phyloP scores from a whole-genome alignment of 768 basidiomycete species.

The Suillus fuscotomentosus region DNA sequence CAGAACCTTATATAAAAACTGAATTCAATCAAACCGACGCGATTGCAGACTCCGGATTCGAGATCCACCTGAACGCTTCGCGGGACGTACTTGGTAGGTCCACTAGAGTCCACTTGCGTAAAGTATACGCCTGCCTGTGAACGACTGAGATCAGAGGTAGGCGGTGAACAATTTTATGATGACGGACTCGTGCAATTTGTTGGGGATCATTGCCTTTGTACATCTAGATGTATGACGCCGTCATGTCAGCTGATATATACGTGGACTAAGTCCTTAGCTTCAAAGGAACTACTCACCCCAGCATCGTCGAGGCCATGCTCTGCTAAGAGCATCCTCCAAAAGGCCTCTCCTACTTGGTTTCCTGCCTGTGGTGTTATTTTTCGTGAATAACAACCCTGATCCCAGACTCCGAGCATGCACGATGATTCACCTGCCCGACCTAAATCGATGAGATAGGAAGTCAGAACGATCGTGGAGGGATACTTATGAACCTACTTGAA shows the following conservation, averaged over 20 bases:
- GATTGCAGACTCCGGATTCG: slow-evolving; percentile 83
- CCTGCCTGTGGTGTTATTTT: slow-evolving; percentile 48
- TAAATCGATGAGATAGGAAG: slow-evolving; percentile 22
- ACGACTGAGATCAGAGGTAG: slow-evolving; percentile 1
- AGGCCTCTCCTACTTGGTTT: slow-evolving; percentile 80
- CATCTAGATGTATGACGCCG: slow-evolving; percentile 35
- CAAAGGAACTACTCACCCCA: slow-evolving; percentile 46
- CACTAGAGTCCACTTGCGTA: slow-evolving; percentile 56
- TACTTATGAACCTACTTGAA: slow-evolving; percentile 52
- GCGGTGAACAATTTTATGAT: neutral
- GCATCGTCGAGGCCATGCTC: slow-evolving; percentile 80
- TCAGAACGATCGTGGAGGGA: neutral
- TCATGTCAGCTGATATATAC: slow-evolving; percentile 14
- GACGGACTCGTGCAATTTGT: slow-evolving; percentile 68
- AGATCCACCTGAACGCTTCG: slow-evolving; percentile 89
- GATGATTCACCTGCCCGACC: slow-evolving; percentile 64
- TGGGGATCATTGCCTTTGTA: slow-evolving; percentile 74
- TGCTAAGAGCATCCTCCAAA: slow-evolving; percentile 85
- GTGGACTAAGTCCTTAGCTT: slow-evolving; percentile 6
- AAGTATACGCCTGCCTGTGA: slow-evolving; percentile 80
- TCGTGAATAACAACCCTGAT: neutral
- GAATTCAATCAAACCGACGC: slow-evolving; percentile 41
- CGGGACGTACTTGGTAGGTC: slow-evolving; percentile 76
- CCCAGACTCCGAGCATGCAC: neutral
- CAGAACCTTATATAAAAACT: slow-evolving; percentile 2